phyloP scores from a whole-genome alignment of 73 alveolate genomes.

The Tetrahymena thermophila region DNA sequence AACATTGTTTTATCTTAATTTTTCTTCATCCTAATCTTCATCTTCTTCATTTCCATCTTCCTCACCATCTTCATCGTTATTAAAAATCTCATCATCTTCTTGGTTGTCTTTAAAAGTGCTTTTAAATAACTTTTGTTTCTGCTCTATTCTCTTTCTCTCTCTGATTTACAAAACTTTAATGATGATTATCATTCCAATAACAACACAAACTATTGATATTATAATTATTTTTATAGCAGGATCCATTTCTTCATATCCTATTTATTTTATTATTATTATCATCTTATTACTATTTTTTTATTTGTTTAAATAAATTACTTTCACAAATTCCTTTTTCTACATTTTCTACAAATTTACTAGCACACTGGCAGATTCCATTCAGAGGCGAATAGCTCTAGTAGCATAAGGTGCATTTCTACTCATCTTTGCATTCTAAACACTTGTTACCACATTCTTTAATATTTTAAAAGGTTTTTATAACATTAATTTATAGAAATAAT shows the following conservation, averaged over 20 bases:
- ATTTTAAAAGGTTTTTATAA: not conserved
- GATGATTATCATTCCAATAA: not conserved
- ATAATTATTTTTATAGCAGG: not conserved
- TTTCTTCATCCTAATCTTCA: not conserved
- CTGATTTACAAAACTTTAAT: not conserved
- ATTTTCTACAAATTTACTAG: not conserved
- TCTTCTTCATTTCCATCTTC: not conserved
- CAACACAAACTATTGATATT: not conserved
- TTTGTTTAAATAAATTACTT: not conserved
- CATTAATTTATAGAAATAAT: not conserved
- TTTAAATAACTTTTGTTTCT: not conserved
- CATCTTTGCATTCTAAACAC: not conserved
- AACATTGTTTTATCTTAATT: not conserved
- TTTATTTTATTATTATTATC: not conserved
- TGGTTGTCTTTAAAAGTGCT: not conserved
- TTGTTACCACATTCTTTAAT: not conserved
- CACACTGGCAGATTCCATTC: not conserved
- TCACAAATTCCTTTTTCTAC: not conserved
- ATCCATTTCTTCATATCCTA: not conserved
- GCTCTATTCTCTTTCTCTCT: not conserved
- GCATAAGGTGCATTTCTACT: not conserved
- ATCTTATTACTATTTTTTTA: not conserved
- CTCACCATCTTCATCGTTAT: not conserved
- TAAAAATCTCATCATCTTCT: not conserved
- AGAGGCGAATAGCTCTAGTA: not conserved